Percentiles rank a stretch among this genome's conserved stretches.
These are phyloP conservation scores for Raddia distichophylla DNA, from an alignment of 176 grass and related monocot genomes.

Conservation along the genomic window DNA sequence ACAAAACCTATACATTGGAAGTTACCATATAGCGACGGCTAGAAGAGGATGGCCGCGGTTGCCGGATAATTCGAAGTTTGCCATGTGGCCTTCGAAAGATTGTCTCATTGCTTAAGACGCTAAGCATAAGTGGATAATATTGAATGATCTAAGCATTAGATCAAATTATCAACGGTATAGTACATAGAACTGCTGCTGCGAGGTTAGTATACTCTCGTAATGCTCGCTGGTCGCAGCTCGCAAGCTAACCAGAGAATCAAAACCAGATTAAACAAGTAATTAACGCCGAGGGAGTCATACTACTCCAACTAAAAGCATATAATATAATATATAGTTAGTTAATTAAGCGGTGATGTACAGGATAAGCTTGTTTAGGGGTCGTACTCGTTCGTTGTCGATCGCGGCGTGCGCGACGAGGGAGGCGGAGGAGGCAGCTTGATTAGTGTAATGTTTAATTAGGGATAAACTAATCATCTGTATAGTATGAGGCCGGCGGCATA, in stretches of 20 bases:
- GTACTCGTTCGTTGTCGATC: neutral
- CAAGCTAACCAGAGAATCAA: neutral
- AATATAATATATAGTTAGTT: too few species aligned
- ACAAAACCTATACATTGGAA: too few species aligned
- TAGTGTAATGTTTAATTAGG: neutral
- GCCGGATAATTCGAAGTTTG: too few species aligned
- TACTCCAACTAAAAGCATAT: too few species aligned
- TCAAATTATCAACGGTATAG: too few species aligned
- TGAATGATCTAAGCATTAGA: too few species aligned
- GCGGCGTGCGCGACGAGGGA: neutral
- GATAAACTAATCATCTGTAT: neutral
- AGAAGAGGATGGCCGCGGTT: too few species aligned
- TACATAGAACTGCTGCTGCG: neutral
- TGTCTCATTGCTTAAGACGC: too few species aligned
- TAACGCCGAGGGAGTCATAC: too few species aligned
- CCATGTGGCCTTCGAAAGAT: too few species aligned
- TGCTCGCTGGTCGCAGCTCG: neutral
- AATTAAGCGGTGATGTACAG: neutral
- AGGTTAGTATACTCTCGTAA: neutral
- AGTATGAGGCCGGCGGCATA: neutral
- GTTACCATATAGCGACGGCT: too few species aligned
- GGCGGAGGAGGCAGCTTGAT: neutral
- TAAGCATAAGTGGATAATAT: too few species aligned
- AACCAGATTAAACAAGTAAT: neutral
- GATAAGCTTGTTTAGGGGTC: constrained; percentile 29